These are phyloP conservation scores for Euphorbia lathyris DNA, from an alignment of 345 rosid species.

Conservation along the genomic window DNA sequence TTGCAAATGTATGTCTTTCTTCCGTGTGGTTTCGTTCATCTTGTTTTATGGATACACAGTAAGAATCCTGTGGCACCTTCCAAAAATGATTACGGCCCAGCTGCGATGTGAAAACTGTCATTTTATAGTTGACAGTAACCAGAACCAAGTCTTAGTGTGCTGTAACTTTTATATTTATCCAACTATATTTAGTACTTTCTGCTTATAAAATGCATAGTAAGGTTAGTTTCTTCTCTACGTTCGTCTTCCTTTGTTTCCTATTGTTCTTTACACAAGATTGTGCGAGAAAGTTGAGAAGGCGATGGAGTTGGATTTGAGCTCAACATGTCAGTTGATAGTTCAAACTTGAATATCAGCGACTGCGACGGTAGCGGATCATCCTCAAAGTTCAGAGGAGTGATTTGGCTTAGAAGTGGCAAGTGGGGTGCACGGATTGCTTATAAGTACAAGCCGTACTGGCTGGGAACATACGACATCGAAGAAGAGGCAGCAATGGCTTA, in stretches of 20 bases:
- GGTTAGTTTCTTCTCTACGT: background rate
- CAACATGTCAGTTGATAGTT: background rate
- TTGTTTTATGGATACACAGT: background rate
- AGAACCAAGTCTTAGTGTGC: slow-evolving; percentile 4
- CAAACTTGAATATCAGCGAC: slow-evolving; percentile 1
- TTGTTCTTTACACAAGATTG: no score
- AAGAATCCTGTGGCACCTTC: slow-evolving; percentile 1
- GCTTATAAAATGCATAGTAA: slow-evolving; percentile 1
- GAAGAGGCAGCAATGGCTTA: slow-evolving; percentile 32
- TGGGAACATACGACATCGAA: slow-evolving; percentile 22
- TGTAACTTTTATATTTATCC: background rate
- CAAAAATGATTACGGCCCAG: slow-evolving; percentile 9
- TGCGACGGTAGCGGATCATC: background rate
- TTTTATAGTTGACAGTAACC: slow-evolving; percentile 2
- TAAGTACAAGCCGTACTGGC: slow-evolving; percentile 25
- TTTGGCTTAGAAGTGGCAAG: slow-evolving; percentile 17
- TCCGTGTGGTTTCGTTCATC: background rate
- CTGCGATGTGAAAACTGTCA: background rate
- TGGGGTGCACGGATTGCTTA: slow-evolving; percentile 31
- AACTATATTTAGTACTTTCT: background rate
- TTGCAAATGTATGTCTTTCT: background rate
- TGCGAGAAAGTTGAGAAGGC: background rate
- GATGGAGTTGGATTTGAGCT: background rate
- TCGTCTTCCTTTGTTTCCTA: background rate
- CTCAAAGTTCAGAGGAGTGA: slow-evolving; percentile 27